A percentile compares a stretch with the other conserved stretches of the same genome.
Conservation (phyloP, 345 rosid species). For the Streptanthus diversifolius region DNA sequence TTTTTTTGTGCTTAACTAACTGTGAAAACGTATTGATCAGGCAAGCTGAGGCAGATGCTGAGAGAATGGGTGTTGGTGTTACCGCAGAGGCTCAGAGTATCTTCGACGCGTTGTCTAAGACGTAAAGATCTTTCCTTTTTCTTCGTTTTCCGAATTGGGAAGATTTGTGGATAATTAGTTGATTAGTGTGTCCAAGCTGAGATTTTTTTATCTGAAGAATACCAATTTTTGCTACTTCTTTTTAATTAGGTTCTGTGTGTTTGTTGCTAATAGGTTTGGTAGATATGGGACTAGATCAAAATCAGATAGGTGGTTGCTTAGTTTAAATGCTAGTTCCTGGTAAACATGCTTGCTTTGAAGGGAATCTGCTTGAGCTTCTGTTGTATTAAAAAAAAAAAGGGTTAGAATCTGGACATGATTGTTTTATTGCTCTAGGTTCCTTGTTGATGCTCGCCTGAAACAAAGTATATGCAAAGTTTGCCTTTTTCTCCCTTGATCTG, state of each 20-base stretch:
- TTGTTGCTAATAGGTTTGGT: not conserved
- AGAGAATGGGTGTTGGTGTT: slow-evolving; percentile 91
- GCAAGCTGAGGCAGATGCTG: slow-evolving; percentile 85
- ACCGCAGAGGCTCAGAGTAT: slow-evolving; percentile 81
- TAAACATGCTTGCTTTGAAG: not conserved
- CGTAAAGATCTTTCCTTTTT: slow-evolving; percentile 42
- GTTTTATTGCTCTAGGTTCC: not conserved
- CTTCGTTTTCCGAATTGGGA: not conserved
- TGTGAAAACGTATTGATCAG: slow-evolving; percentile 38
- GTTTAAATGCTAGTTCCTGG: not conserved
- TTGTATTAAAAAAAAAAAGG: not conserved
- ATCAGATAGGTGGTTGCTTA: not conserved
- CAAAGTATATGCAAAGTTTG: not conserved
- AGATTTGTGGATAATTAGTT: not conserved
- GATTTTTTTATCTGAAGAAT: not conserved
- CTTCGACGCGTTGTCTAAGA: slow-evolving; percentile 87
- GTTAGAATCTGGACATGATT: not conserved
- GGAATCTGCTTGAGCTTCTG: not conserved
- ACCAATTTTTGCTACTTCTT: not conserved
- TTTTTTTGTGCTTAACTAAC: not conserved
- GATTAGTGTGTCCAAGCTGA: not conserved
- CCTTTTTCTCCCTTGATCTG: not conserved
- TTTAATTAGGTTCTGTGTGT: not conserved
- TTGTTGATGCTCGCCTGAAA: not conserved
- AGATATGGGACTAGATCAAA: not conserved